Evolutionary conservation across 2,329 filamentous ascomycete species (phyloP).

Genomic region (Fusarium humuli): DNA sequence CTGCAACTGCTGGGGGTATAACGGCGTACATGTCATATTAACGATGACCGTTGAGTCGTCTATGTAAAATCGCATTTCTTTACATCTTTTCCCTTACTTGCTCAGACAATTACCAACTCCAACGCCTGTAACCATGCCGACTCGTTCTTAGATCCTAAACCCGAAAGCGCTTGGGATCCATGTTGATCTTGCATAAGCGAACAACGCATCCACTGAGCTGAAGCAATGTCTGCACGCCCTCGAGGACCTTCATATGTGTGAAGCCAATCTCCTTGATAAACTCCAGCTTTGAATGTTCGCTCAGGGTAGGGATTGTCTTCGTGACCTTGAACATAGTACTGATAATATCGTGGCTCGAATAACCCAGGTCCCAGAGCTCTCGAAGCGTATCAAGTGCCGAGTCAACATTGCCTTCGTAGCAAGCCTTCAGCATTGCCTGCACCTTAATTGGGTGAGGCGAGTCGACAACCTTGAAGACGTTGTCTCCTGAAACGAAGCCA

Average conservation of each 20-base stretch:
- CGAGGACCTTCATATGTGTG: conserved; percentile 98
- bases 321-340: conserved; percentile 99
- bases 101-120: conserved; percentile 36
- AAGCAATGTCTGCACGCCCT: conserved; percentile 93
- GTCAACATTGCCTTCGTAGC: conserved; percentile 92
- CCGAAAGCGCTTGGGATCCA: conserved; percentile 87
- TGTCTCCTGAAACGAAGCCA: conserved; percentile 96
- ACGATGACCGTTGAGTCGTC: conserved; percentile 31
- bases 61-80: conserved; percentile 41
- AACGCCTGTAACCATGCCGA: conserved; percentile 28
- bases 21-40: conserved; percentile 36
- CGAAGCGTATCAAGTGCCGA: conserved; percentile 85
- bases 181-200: conserved; percentile 93
- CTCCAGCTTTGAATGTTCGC: conserved; percentile 94
- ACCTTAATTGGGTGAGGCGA: conserved; percentile 98
- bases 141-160: conserved; percentile 30
- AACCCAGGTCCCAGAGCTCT: conserved; percentile 93
- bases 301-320: conserved; percentile 91
- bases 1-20: conserved; percentile 22
- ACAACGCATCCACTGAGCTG: conserved; percentile 94
- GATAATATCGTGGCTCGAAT: conserved; percentile 99
- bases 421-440: conserved; percentile 97
- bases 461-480: conserved; percentile 98
- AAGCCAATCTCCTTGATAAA: conserved; percentile 99
- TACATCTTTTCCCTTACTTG: conserved; percentile 34